Base-by-base conservation (phyloP, 2,329 filamentous ascomycete species). In the Hypoxylon sp. region DNA sequence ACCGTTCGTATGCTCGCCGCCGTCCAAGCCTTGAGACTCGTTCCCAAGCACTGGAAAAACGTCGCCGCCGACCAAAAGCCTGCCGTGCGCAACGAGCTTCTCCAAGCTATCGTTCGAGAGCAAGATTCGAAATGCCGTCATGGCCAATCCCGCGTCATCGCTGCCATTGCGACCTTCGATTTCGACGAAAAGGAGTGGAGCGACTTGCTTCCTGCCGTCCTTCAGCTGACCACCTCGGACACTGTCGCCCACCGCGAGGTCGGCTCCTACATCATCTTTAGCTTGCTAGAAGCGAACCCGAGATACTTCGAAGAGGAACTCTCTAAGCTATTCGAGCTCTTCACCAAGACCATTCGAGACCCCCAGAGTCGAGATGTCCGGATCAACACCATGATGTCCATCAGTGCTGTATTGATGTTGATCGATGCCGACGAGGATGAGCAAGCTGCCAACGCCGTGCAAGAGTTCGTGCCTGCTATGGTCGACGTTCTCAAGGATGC, bases 221-320 rank as follows among this genome's bases (percentile, higher is more conserved):
- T 93, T 65, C 90, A 91, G 75, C 91, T 95, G 65, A 90, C 91
- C 71, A 91, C 87, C 70, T 94, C 89, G 76, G 81, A 85, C 63
- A 89, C 89, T 65, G 89, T 92, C 53, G 84, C 88, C 64, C 92
- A 97, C 77, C 90, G 95, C 70, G 93, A 97, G 76, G 92, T 97
- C 41, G 93, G 91, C 68, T 90, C 94, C 68, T 98, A 95, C 81
- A 93, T 98, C 71, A 89, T 98, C 69, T 97, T 90, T 81, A 94
- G 93, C 65, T 89, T 97, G 48, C 84, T 98, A 10, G 95, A 99
- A 81, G 90, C 91, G 57, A 90, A 96, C 70, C 93, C 93, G 19
- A 89, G 93, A 70, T 86, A 89, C 70, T 97, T 97, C 79, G 87
- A 88, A 72, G 91, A 94, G 73, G 91, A 95, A 79, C 87, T 93